phyloP scores from a whole-genome alignment of 2,329 filamentous ascomycete species.

The Paraphoma chrysanthemicola region DNA sequence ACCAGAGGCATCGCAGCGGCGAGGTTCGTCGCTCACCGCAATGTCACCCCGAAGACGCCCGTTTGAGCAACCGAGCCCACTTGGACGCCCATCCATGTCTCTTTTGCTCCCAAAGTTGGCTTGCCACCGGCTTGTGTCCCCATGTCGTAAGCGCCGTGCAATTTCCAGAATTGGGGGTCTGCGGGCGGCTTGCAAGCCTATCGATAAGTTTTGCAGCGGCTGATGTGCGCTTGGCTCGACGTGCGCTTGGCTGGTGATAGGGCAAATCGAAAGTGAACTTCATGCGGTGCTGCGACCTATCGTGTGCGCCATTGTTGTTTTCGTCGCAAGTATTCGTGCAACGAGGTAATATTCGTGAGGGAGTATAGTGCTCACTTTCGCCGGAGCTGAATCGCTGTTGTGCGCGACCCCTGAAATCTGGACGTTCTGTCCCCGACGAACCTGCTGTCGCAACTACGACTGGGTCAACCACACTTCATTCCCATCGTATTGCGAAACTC shows the following conservation, averaged over 20 bases:
- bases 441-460: not conserved
- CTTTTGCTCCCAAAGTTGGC: not conserved
- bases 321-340: not conserved
- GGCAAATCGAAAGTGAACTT: not conserved
- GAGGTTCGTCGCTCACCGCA: not conserved
- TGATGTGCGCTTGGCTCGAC: not conserved
- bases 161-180: not conserved
- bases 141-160: not conserved
- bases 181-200: not conserved
- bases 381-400: not conserved
- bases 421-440: not conserved
- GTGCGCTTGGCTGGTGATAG: not conserved
- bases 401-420: not conserved
- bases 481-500: not conserved
- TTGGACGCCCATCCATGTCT: not conserved
- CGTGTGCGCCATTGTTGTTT: not conserved
- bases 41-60: not conserved
- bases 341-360: not conserved
- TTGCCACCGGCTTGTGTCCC: no score
- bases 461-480: no score
- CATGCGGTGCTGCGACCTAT: not conserved
- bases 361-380: not conserved
- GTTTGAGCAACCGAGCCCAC: not conserved
- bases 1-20: not conserved
- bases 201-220: slow-evolving; percentile 1